Evolutionary conservation across 2,329 filamentous ascomycete species (phyloP).

Genomic region (Exutisphaerella laricina): DNA sequence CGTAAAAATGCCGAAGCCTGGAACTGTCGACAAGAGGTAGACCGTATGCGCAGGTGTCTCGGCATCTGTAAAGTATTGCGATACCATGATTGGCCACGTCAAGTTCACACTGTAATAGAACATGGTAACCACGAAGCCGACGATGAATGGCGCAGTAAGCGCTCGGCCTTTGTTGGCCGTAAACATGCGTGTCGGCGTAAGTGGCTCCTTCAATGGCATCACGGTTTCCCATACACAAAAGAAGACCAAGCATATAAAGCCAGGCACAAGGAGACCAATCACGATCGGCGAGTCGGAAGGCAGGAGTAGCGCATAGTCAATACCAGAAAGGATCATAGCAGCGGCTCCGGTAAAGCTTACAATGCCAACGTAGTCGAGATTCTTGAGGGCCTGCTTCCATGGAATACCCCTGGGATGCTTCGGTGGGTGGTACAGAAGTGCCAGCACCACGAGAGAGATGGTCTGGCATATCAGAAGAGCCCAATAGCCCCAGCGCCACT

Average conservation of each 20-base stretch:
- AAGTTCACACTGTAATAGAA: slow-evolving; percentile 14
- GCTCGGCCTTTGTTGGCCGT: slow-evolving; percentile 10
- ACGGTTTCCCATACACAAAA: slow-evolving; percentile 31
- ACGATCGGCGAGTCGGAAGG: slow-evolving; percentile 27
- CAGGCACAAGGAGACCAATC: slow-evolving; percentile 31
- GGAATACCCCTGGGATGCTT: slow-evolving; percentile 33
- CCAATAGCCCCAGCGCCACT: slow-evolving; percentile 40
- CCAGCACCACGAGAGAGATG: slow-evolving; percentile 42
- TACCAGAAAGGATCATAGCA: slow-evolving; percentile 31
- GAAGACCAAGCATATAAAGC: slow-evolving; percentile 28
- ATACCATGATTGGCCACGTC: slow-evolving; percentile 11
- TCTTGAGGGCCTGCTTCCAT: slow-evolving; percentile 23
- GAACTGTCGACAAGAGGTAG: slow-evolving; percentile 5
- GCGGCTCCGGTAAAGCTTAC: slow-evolving; percentile 31
- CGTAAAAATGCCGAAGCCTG: slow-evolving; percentile 38
- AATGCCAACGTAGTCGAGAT: slow-evolving; percentile 32
- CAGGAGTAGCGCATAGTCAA: slow-evolving; percentile 31
- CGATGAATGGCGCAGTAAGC: slow-evolving; percentile 12
- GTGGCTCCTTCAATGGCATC: slow-evolving; percentile 9
- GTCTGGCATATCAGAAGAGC: slow-evolving; percentile 40
- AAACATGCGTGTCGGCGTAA: slow-evolving; percentile 12
- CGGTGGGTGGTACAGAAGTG: slow-evolving; percentile 39
- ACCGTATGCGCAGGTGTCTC: slow-evolving; percentile 3
- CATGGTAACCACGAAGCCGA: slow-evolving; percentile 14
- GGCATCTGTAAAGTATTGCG: slow-evolving; percentile 7